These are phyloP conservation scores for Psidium friedrichsthalianum DNA, from an alignment of 345 rosid genomes.

Conservation along the genomic window DNA sequence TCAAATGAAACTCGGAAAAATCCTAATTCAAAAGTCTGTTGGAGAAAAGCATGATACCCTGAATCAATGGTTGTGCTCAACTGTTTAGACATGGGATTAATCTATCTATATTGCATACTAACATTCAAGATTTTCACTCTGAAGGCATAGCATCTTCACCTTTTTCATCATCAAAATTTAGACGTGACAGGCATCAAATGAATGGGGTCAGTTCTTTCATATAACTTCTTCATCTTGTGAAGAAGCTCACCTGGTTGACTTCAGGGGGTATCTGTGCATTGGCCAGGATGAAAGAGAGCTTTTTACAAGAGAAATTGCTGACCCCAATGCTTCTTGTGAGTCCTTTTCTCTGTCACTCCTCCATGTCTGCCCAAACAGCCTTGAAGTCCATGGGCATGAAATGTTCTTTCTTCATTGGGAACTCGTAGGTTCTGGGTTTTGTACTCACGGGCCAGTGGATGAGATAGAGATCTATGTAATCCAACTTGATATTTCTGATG, in stretches of 20 bases:
- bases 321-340: conserved; percentile 70
- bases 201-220: background rate
- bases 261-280: conserved; percentile 67
- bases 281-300: conserved; percentile 44
- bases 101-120: background rate
- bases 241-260: conserved; percentile 51
- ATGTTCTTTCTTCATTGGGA: conserved; percentile 60
- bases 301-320: conserved; percentile 73
- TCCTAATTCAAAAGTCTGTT: background rate
- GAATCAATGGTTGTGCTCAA: background rate
- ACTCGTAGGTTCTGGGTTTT: conserved; percentile 43
- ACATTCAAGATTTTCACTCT: background rate
- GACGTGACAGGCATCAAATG: background rate
- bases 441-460: conserved; percentile 88
- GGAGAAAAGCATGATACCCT: background rate
- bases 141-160: background rate
- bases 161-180: background rate
- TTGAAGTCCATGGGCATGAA: conserved; percentile 50
- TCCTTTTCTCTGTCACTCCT: conserved; percentile 53
- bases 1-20: background rate
- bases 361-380: conserved; percentile 74
- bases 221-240: background rate
- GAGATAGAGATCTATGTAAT: conserved; percentile 59
- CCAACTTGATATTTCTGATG: conserved; percentile 53
- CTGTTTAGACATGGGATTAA: background rate